Evolutionary conservation across 768 basidiomycete genomes (phyloP).

Genomic region (Lactarius indigo): DNA sequence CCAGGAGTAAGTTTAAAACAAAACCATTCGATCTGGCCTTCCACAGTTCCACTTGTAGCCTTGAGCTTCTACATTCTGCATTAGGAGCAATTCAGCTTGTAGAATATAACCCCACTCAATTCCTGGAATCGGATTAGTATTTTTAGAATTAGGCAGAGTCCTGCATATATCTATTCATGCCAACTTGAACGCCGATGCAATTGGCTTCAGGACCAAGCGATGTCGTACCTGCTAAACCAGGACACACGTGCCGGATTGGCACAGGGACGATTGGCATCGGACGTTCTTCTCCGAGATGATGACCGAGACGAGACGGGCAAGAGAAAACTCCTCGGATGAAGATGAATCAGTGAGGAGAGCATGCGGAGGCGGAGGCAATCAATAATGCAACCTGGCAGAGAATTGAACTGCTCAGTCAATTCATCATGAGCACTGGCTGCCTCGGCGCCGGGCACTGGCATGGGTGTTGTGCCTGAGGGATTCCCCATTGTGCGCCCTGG

Average conservation of each 20-base stretch:
- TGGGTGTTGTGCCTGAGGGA: no score
- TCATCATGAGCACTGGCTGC: neutral
- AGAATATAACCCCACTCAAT: constrained; percentile 3
- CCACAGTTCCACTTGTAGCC: constrained; percentile 59
- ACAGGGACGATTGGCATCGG: constrained; percentile 46
- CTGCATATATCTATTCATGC: no score
- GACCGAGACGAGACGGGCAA: constrained; percentile 47
- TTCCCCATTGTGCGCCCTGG: no score
- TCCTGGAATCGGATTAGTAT: neutral
- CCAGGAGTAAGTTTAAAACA: constrained; percentile 50
- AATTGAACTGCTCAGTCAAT: neutral
- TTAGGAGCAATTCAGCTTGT: neutral
- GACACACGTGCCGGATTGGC: no score
- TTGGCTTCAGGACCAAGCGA: constrained; percentile 42
- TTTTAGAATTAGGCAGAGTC: neutral
- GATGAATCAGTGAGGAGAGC: constrained; percentile 52
- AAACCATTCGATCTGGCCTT: constrained; percentile 33
- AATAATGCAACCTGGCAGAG: constrained; percentile 33
- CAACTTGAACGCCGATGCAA: no score
- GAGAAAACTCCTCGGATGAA: constrained; percentile 43
- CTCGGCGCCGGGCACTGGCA: no score
- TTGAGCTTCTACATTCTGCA: constrained; percentile 32
- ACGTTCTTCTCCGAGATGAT: constrained; percentile 30
- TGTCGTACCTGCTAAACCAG: no score
- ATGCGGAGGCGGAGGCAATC: constrained; percentile 76